Evolutionary conservation across 176 grass and related monocot genomes (phyloP), one percentile per base, ranked within the genome.

Genomic region (Musa schizocarpa): DNA sequence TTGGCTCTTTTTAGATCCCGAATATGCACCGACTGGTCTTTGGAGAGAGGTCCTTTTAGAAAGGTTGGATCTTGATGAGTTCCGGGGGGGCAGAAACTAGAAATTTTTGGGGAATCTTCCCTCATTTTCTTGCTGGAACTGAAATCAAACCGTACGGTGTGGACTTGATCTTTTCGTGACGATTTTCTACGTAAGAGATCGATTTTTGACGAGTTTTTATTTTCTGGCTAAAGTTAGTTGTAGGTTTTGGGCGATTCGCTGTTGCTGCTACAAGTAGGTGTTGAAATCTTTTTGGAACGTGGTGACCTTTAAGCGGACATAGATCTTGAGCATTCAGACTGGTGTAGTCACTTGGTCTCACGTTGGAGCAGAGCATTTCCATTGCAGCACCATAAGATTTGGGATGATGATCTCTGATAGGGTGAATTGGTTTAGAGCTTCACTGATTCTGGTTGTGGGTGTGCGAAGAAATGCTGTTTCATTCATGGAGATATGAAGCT

Each of bases 21-120:
- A n/a, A 58, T 75, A 53, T 49, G 26, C 13, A 4, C 13, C 23
- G 53, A 1, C 5, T 61, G 21, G 9, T 1, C 22, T 49, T 59
- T 9, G 9, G 29, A 11, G 14, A 4, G 9, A 48, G 14, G 11
- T 11, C 11, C 29, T 34, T 75, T 53, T 16, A 43, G 43, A 74
- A 72, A 59, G 13, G 5, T 59, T 57, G 72, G 10, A 43, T 74
- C 72, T 74, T 74, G 23, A 57, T 74, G 72, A 57, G 24, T 43
- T 74, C 17, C 7, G 11, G n/a, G 52, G 26, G 26, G 52, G 22
- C 22, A 8, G 7, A 54, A 55, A 11, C 25, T 54, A 8, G 51
- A 54, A 73, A 8, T 53, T 53, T 73, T 13, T 3, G 70, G 67
- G 13, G 68, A 17, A 50, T 70, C 71, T 24, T 24, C 12, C 24